Evolutionary conservation across 768 basidiomycete species (phyloP).

Genomic region (Clathrus columnatus): DNA sequence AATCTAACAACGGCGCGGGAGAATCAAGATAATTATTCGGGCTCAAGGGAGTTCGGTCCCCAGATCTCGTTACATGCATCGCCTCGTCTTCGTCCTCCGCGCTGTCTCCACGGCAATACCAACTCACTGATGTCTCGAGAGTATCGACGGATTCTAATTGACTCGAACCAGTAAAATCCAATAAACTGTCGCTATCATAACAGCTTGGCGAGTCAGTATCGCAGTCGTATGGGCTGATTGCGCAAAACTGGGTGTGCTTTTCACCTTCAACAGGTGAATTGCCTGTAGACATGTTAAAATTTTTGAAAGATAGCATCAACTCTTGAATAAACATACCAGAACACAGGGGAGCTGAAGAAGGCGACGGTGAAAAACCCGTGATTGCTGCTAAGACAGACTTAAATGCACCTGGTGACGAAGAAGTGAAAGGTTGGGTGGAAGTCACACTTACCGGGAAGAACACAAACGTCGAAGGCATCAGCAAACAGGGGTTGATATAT

Average conservation of each 20-base stretch:
- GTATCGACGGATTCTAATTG: not conserved
- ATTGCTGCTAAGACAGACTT: not conserved
- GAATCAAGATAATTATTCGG: not conserved
- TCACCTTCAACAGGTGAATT: not conserved
- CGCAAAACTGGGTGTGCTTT: not conserved
- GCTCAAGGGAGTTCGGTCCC: not conserved
- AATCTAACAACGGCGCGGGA: not conserved
- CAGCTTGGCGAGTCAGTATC: not conserved
- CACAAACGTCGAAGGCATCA: too few relatives aligned
- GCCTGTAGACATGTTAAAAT: not conserved
- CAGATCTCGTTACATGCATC: not conserved
- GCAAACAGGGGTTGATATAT: too few relatives aligned
- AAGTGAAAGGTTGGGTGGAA: too few relatives aligned
- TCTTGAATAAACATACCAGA: not conserved
- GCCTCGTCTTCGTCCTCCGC: not conserved
- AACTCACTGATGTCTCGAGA: not conserved
- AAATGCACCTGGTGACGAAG: too few relatives aligned
- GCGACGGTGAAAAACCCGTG: not conserved
- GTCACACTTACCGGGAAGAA: too few relatives aligned
- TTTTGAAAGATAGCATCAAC: not conserved
- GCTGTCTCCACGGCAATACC: not conserved
- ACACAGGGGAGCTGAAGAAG: not conserved
- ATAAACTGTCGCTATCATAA: not conserved
- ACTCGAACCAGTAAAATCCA: not conserved
- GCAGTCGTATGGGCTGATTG: not conserved